phyloP scores from a whole-genome alignment of 176 grass and related monocot species.

The Dactylis glomerata region DNA sequence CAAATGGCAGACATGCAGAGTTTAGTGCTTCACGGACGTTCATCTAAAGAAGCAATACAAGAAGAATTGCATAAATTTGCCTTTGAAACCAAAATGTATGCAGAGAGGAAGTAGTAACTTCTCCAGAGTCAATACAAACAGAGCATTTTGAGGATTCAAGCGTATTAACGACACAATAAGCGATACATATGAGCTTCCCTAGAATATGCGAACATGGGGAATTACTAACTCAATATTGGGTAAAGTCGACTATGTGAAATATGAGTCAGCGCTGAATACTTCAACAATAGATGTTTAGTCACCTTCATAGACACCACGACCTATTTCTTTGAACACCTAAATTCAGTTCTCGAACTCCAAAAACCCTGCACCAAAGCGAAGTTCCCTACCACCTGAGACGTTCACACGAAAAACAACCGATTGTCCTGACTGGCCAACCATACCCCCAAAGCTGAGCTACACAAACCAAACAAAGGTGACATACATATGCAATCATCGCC shows the following conservation, averaged over 20 bases:
- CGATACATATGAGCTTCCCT: not conserved
- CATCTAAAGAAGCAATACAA: too few species aligned
- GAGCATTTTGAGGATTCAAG: not conserved
- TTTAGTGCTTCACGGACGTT: too few species aligned
- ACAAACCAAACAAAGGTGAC: not conserved
- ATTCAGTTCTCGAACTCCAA: not conserved
- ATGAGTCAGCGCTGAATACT: not conserved
- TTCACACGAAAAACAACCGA: not conserved
- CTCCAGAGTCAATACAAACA: too few species aligned
- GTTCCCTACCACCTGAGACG: not conserved
- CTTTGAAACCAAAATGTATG: too few species aligned
- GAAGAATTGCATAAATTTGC: too few species aligned
- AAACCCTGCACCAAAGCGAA: not conserved
- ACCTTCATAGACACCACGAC: not conserved
- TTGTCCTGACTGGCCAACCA: not conserved
- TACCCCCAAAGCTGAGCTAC: not conserved
- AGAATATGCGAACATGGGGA: not conserved
- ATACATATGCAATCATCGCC: not conserved
- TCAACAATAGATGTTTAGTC: not conserved
- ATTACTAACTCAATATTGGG: not conserved
- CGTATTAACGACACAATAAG: not conserved
- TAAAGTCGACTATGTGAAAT: not conserved
- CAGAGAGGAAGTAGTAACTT: too few species aligned
- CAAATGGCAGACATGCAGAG: conserved; percentile 81
- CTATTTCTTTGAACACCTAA: not conserved